Conservation (phyloP, 805 yeast genomes). For the Yarrowia sp. region DNA sequence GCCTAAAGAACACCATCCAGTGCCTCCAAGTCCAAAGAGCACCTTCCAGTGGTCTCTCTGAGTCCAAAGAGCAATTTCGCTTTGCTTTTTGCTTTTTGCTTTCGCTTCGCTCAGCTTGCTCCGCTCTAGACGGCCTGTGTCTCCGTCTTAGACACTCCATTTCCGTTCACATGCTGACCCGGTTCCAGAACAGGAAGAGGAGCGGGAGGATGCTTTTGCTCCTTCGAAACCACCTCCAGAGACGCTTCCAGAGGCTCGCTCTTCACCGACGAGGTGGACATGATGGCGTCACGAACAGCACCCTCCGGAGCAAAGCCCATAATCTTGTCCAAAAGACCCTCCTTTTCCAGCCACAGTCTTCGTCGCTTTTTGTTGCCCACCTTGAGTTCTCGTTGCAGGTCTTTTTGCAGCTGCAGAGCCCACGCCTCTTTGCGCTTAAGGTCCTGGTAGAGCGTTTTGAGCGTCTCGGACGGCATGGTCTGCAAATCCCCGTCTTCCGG, state of each 20-base stretch:
- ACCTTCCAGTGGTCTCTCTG: too few relatives aligned
- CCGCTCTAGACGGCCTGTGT: too few relatives aligned
- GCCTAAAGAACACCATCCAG: too few relatives aligned
- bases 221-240: neutral
- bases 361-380: conserved; percentile 28
- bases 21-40: too few relatives aligned
- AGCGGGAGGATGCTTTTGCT: neutral
- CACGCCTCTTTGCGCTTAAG: conserved; percentile 37
- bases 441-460: neutral
- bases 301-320: neutral
- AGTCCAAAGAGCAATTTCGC: too few relatives aligned
- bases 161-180: neutral
- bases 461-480: neutral
- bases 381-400: conserved; percentile 32
- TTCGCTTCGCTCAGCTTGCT: too few relatives aligned
- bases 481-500: conserved; percentile 12
- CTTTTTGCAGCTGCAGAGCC: conserved; percentile 34
- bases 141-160: neutral
- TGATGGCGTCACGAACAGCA: neutral
- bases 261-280: neutral
- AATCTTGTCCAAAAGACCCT: conserved; percentile 34
- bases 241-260: neutral
- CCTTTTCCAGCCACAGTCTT: conserved; percentile 39
- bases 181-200: neutral
- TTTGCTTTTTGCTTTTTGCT: too few relatives aligned